These are phyloP conservation scores for Phyllosticta capitalensis DNA, from an alignment of 2,329 filamentous ascomycete species.

Conservation along the genomic window DNA sequence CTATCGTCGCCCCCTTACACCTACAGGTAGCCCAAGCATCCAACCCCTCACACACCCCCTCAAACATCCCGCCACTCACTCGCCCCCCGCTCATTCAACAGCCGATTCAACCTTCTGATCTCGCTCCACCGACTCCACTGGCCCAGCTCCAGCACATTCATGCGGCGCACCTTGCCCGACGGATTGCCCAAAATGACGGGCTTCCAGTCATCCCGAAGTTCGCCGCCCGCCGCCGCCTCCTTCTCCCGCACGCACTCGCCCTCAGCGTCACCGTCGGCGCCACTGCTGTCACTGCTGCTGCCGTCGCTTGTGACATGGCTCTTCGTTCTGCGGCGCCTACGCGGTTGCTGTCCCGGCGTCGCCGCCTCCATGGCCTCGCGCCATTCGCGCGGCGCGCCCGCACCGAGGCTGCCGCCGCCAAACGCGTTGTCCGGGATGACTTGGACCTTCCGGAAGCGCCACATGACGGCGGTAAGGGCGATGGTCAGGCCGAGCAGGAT, in stretches of 20 bases:
- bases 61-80: not conserved
- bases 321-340: constrained; percentile 28
- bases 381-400: not conserved
- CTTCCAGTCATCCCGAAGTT: constrained; percentile 49
- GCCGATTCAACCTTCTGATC: constrained; percentile 44
- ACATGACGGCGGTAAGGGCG: constrained; percentile 51
- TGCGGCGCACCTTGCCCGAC: constrained; percentile 55
- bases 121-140: constrained; percentile 62
- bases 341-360: constrained; percentile 40
- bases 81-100: not conserved
- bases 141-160: constrained; percentile 64
- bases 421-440: constrained; percentile 55
- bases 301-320: not conserved
- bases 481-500: constrained; percentile 57
- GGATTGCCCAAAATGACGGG: constrained; percentile 65
- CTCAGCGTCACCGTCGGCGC: constrained; percentile 24
- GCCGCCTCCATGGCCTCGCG: constrained; percentile 45
- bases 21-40: not conserved
- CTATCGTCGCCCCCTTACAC: no score
- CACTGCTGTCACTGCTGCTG: not conserved
- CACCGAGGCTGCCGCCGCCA: constrained; percentile 21
- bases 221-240: constrained; percentile 38
- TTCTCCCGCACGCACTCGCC: constrained; percentile 22
- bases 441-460: constrained; percentile 56
- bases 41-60: not conserved